Conservation (phyloP, 164 flowering plant genomes). For the Vitis rotundifolia region DNA sequence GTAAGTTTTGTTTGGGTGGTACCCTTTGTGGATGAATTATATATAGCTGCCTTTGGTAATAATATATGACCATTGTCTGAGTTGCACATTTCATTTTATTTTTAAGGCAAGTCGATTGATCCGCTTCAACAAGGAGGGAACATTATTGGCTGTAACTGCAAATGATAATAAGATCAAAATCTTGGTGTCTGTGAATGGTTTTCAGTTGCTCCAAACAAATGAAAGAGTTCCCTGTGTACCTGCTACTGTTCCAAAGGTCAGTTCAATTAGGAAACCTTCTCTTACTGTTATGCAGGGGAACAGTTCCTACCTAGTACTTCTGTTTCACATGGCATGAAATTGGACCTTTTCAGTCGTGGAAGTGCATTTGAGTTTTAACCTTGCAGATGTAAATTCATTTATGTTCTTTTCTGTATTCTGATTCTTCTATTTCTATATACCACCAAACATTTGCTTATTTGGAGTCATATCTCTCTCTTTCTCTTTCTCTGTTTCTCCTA, state of each 20-base stretch:
- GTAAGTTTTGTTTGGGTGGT: constrained; percentile 13
- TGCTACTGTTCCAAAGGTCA: constrained; percentile 13
- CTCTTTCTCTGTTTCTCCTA: no score
- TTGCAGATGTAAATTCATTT: no score
- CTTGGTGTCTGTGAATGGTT: constrained; percentile 23
- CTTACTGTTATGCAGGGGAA: no score
- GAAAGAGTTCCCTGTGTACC: constrained; percentile 8
- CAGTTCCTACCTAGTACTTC: no score
- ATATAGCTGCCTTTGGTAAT: no score
- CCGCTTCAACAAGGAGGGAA: constrained; percentile 26
- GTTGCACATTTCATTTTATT: neutral
- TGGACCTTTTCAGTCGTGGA: no score
- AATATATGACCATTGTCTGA: neutral
- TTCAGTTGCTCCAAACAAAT: constrained; percentile 7
- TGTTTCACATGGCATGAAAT: no score
- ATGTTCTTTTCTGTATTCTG: no score
- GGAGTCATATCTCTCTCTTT: no score
- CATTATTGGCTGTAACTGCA: constrained; percentile 23
- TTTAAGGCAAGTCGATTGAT: constrained; percentile 22
- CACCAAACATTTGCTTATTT: no score
- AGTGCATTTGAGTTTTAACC: no score
- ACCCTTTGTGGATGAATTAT: neutral
- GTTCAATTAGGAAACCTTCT: neutral
- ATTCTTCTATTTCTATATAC: no score
- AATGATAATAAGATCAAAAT: constrained; percentile 25